Base-by-base conservation (phyloP, 306 rosid genomes). In the Herpetospermum pedunculosum region DNA sequence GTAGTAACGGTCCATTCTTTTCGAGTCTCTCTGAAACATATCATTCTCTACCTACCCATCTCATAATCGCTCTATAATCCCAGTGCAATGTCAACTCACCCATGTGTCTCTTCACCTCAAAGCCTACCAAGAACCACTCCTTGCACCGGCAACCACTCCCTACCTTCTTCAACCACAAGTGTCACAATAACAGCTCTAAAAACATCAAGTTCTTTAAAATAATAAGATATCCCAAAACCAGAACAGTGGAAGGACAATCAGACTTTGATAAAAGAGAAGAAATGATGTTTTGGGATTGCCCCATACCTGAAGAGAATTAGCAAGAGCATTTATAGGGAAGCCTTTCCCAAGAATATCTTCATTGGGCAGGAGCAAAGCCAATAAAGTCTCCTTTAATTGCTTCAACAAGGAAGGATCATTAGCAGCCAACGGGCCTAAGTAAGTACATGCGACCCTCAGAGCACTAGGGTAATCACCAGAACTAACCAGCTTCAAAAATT, bases 371-470 rank as follows among this genome's bases (percentile, higher is more conserved):
- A 95, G 89, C 77, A 92, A 79, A 77, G 97, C 96, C 88, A 92
- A 70, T 57, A 95, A 84, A 69, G 99, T 89, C 87, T 95, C 99
- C 83, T 95, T 95, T 84, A 95, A 79, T 35, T 96, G 82, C 84
- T 87, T 95, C 76, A 95, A 77, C 72, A 95, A 82, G 80, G 92
- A 47, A 75, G 89, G 92, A 83, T 95, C 96, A 73, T 75, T 77
- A 74, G 99, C 80, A 34, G 97, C 99, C 59, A 95, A 84, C 65
- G 96, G 97, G 76, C 99, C 97, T 83, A 92, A 83, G 81, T 95
- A 92, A 54, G 96, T 79, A 82, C 88, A 91, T 44, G 99, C 99
- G 72, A 95, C 96, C 84, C 72, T 84, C 83, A 91, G 77, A 73
- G 96, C 97, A 80, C 90, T 78, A 77, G 89, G 83, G 84, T 86